These are phyloP conservation scores for Saxispiralis lemnorum DNA, from an alignment of 495 filamentous ascomycete species.

Conservation along the genomic window DNA sequence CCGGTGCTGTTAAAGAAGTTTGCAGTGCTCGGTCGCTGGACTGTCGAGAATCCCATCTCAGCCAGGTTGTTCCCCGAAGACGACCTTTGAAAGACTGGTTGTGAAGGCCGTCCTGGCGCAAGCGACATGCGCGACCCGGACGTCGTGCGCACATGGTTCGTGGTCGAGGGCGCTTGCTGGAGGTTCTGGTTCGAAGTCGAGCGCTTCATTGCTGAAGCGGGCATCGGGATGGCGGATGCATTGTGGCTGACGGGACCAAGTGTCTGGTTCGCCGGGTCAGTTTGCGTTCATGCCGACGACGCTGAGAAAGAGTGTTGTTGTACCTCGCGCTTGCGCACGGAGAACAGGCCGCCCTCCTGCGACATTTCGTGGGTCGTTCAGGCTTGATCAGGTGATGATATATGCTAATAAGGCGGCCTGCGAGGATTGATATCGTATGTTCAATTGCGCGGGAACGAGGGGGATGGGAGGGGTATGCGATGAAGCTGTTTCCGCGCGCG, in stretches of 20 bases:
- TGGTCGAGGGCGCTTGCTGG: conserved; percentile 40
- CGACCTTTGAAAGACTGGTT: conserved; percentile 67
- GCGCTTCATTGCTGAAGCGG: conserved; percentile 88
- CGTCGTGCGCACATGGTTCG: conserved; percentile 55
- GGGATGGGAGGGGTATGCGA: too few relatives aligned
- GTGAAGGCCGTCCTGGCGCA: conserved; percentile 57
- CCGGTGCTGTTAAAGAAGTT: conserved; percentile 46
- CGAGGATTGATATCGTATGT: too few relatives aligned
- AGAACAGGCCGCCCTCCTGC: conserved; percentile 25
- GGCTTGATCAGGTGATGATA: background rate
- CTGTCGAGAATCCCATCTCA: conserved; percentile 63
- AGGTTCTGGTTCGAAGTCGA: conserved; percentile 61
- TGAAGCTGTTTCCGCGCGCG: too few relatives aligned
- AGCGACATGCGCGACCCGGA: conserved; percentile 77
- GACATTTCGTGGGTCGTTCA: conserved; percentile 16
- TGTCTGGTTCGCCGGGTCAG: conserved; percentile 34
- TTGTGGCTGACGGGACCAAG: conserved; percentile 61
- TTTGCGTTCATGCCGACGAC: background rate
- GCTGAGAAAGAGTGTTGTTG: too few relatives aligned
- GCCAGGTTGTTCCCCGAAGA: conserved; percentile 61
- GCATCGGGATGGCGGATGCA: conserved; percentile 59
- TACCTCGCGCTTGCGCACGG: conserved; percentile 15
- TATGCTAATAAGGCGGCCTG: too few relatives aligned
- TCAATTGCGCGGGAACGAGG: too few relatives aligned
- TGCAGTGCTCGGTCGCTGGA: conserved; percentile 65